Evolutionary conservation across 2,329 filamentous ascomycete genomes (phyloP), one percentile per base, ranked within the genome.

Genomic region (Neonectria coccinea): DNA sequence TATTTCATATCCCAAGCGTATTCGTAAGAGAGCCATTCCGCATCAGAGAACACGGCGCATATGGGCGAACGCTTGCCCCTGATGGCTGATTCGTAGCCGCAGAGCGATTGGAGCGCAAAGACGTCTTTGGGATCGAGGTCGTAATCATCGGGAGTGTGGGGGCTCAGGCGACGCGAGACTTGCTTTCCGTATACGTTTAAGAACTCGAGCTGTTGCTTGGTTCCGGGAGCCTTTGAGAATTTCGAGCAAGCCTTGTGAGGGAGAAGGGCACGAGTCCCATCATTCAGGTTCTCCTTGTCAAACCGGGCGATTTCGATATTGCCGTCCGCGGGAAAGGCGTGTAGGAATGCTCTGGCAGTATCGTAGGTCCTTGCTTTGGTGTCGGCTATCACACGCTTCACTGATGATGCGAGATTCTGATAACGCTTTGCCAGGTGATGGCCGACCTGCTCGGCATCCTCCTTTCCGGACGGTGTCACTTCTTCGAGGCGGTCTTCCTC

Each of bases 1-100:
- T 72, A 72, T 56, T 70, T 72, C 70, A 72, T 71, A 18, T 72
- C 70, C 70, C 70, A 72, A 2, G 70, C 70, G 18, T 72, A 72
- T 29, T 72, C 70, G 18, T 71, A 72, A 0, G 70, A 72, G 1
- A 72, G 52, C 70, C 70, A 72, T 39, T 72, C 70, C 0, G 70
- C 58, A 5, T 72, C 70, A 0, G 70, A 71, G 33, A 72, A 72
- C 0, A 72, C 4, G 22, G 41, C 57, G 3, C 70, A 72, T 1
- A 72, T 62, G 0, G 60, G 60, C 0, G 70, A 72, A 16, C 65
- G 67, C 18, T 65, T 53, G 36, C 70, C 70, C 9, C 22, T 41
- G 25, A 72, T 71, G 1, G 64, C 70, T 0, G 70, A 72, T 20
- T 72, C 70, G 10, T 72, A 72, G 16, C 70, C 70, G 12, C 70